These are phyloP conservation scores for Gossypium anomalum DNA, from an alignment of 345 rosid species.

Conservation along the genomic window DNA sequence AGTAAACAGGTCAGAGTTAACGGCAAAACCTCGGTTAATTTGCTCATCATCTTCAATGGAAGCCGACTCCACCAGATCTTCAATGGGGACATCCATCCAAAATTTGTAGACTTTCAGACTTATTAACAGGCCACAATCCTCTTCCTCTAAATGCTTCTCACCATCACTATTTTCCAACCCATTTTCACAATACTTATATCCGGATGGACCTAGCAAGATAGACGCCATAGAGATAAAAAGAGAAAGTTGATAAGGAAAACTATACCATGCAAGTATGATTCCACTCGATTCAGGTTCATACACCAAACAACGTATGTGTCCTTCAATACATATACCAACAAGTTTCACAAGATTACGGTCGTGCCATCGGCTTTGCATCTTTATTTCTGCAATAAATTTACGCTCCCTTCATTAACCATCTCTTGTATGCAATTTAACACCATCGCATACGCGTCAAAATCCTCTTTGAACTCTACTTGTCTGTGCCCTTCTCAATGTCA, in stretches of 20 bases:
- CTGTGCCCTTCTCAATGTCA: constrained; percentile 68
- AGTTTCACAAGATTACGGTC: constrained; percentile 96
- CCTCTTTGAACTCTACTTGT: constrained; percentile 75
- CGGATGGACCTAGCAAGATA: no score
- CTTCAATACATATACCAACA: constrained; percentile 93
- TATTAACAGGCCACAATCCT: no score
- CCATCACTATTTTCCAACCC: no score
- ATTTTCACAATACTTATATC: no score
- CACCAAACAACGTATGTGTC: constrained; percentile 75
- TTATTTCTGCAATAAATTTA: constrained; percentile 94
- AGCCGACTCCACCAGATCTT: no score
- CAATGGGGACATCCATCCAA: no score
- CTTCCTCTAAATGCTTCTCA: no score
- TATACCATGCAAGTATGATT: constrained; percentile 96
- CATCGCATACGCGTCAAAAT: constrained; percentile 90
- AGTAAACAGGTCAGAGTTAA: no score
- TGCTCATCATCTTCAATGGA: no score
- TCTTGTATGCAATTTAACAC: constrained; percentile 77
- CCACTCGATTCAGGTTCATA: constrained; percentile 97
- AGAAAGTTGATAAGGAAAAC: constrained; percentile 18
- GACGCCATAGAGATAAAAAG: neutral
- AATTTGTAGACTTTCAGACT: no score
- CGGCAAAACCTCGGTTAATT: no score
- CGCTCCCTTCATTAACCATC: constrained; percentile 83
- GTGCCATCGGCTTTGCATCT: constrained; percentile 97